Evolutionary conservation across 306 rosid genomes (phyloP).

Genomic region (Cyamopsis tetragonoloba): DNA sequence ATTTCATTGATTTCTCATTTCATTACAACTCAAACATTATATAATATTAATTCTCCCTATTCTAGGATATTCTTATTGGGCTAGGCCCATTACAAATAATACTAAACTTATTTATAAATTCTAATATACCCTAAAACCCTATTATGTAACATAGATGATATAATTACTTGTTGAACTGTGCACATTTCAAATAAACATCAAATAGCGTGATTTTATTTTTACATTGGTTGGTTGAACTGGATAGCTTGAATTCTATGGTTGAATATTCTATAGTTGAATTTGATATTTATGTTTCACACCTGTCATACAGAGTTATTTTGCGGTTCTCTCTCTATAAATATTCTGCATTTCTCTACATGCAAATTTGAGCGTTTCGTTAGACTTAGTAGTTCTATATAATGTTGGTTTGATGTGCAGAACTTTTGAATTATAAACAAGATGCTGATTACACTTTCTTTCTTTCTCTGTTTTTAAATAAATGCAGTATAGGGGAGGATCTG

Average conservation of each 20-base stretch:
- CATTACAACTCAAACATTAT: too few species aligned
- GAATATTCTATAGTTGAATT: not conserved
- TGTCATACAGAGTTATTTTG: not conserved
- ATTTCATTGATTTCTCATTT: too few species aligned
- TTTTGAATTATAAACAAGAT: not conserved
- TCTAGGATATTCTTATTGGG: too few species aligned
- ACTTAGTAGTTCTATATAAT: not conserved
- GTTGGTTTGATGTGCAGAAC: constrained; percentile 15
- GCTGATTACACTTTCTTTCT: not conserved
- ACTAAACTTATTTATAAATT: too few species aligned
- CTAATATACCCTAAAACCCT: too few species aligned
- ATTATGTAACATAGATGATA: too few species aligned
- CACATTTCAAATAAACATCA: not conserved
- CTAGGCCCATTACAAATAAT: too few species aligned
- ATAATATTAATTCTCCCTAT: too few species aligned
- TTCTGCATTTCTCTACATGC: not conserved
- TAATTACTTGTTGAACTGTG: not conserved
- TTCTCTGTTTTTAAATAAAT: constrained; percentile 11
- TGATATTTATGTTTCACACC: not conserved
- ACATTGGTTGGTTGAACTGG: not conserved
- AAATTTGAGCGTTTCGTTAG: not conserved
- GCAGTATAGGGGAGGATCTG: constrained; percentile 95
- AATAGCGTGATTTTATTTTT: not conserved
- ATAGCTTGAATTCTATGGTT: not conserved
- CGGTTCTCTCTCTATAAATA: not conserved